Base-by-base conservation (phyloP, 495 filamentous ascomycete species). In the Schizothecium vesticola region DNA sequence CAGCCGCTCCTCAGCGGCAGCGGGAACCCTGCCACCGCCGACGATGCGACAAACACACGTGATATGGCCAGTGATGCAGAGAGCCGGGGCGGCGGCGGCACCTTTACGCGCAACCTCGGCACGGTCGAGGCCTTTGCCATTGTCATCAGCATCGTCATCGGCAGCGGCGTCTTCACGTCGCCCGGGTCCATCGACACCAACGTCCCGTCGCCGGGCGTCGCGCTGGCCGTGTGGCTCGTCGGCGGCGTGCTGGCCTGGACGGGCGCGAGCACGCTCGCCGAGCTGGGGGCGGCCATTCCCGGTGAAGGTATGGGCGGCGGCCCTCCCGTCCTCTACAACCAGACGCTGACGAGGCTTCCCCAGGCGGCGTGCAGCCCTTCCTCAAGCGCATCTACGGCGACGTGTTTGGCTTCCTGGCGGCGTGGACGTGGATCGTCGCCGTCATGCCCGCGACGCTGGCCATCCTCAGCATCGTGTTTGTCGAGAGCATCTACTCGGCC, bases 361-460 rank as follows among this genome's bases (percentile, higher is more conserved):
- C 59, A 82, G 80, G 83, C 9, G 85, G 84, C 6, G 79, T 87
- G 16, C 85, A 87, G 72, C 82, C 81, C 1, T 87, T 83, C 67
- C 79, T 88, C 5, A 79, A 80, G 64, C 80, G 86, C 75, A 83
- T 85, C 24, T 88, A 81, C 67, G 86, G 86, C 1, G 85, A 87
- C 61, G 70, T 83, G 0, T 79, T 84, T 69, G 86, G 82, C 22
- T 87, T 86, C 69, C 67, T 87, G 16, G 80, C 81, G 0, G 84
- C 84, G 0, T 88, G 86, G 86, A 85, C 81, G 0, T 87, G 85
- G 86, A 81, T 87, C 59, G 81, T 85, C 1, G 84, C 82, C 16
- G 81, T 86, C 13, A 87, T 85, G 82, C 86, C 86, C 2, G 81
- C 84, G 0, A 84, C 86, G 0, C 75, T 87, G 33, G 86, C 86